Evolutionary conservation across 1,139 yeast species (phyloP).

Genomic region (Debaryomyces robertsiae): DNA sequence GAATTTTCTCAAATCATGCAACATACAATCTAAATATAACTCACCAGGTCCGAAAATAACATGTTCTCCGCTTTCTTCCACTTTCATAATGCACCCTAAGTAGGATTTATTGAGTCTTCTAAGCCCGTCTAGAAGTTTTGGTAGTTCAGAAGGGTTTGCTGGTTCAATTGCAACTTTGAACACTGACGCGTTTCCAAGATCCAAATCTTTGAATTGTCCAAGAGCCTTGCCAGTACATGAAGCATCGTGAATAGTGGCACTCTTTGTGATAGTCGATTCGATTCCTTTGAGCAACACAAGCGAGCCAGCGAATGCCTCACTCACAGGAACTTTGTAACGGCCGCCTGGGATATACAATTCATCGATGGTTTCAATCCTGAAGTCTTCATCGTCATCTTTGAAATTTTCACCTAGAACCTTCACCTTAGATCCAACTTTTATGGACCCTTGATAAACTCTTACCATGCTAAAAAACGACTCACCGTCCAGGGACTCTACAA

Average conservation of each 20-base stretch:
- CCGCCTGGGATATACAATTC: conserved; percentile 69
- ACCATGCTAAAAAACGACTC: conserved; percentile 55
- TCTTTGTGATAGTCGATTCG: conserved; percentile 54
- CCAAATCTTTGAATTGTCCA: conserved; percentile 41
- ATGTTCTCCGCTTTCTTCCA: conserved; percentile 90
- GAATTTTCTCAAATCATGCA: conserved; percentile 72
- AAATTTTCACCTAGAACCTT: conserved; percentile 61
- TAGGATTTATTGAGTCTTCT: conserved; percentile 64
- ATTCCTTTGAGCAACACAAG: conserved; percentile 70
- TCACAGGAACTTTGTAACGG: conserved; percentile 62
- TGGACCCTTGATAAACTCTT: conserved; percentile 61
- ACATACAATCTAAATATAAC: conserved; percentile 77
- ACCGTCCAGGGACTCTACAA: conserved; percentile 56
- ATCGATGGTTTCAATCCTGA: conserved; percentile 43
- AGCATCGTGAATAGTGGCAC: conserved; percentile 52
- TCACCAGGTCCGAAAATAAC: conserved; percentile 85
- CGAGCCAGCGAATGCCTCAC: conserved; percentile 61
- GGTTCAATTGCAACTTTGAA: conserved; percentile 88
- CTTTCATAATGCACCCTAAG: conserved; percentile 64
- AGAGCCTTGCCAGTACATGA: background rate
- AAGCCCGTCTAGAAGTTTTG: conserved; percentile 69
- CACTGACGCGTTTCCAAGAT: conserved; percentile 56
- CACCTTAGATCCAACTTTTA: conserved; percentile 51
- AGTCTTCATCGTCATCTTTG: conserved; percentile 56
- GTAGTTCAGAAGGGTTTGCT: conserved; percentile 73